These are phyloP conservation scores for Neurospora hispaniola DNA, from an alignment of 495 filamentous ascomycete species.

Conservation along the genomic window DNA sequence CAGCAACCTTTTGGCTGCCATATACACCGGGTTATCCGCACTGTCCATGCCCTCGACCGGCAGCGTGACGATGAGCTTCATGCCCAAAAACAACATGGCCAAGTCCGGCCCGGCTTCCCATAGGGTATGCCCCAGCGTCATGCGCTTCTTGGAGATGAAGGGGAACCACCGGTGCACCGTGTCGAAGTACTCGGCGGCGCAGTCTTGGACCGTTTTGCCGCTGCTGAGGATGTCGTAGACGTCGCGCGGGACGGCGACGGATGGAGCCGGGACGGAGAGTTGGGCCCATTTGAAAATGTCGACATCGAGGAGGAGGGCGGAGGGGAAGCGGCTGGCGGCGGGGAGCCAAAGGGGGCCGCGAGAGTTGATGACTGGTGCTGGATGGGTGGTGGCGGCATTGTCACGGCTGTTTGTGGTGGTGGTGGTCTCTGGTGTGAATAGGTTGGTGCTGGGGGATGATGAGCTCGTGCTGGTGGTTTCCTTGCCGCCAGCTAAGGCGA, in stretches of 20 bases:
- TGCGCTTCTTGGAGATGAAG: constrained; percentile 38
- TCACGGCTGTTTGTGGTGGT: background rate
- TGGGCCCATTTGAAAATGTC: constrained; percentile 24
- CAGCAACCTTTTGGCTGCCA: constrained; percentile 31
- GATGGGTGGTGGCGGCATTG: background rate
- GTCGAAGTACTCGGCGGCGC: constrained; percentile 22
- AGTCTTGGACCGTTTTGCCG: constrained; percentile 19
- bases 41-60: constrained; percentile 13
- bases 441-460: background rate
- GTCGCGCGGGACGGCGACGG: constrained; percentile 22
- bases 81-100: constrained; percentile 37
- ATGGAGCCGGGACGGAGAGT: constrained; percentile 20
- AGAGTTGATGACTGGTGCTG: background rate
- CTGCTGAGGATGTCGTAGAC: constrained; percentile 24
- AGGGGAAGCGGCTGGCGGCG: constrained; percentile 6
- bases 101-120: constrained; percentile 37
- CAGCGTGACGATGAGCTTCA: constrained; percentile 33
- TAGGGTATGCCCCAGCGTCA: constrained; percentile 27
- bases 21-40: constrained; percentile 29
- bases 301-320: constrained; percentile 26
- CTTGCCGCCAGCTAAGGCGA: constrained; percentile 7
- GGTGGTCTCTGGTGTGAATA: background rate
- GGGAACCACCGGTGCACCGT: constrained; percentile 40
- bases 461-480: background rate
- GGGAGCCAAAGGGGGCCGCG: constrained; percentile 6